Percentiles rank a stretch among this genome's conserved stretches.
Evolutionary conservation across 345 rosid species (phyloP).

Genomic region (Populus pruinosa): DNA sequence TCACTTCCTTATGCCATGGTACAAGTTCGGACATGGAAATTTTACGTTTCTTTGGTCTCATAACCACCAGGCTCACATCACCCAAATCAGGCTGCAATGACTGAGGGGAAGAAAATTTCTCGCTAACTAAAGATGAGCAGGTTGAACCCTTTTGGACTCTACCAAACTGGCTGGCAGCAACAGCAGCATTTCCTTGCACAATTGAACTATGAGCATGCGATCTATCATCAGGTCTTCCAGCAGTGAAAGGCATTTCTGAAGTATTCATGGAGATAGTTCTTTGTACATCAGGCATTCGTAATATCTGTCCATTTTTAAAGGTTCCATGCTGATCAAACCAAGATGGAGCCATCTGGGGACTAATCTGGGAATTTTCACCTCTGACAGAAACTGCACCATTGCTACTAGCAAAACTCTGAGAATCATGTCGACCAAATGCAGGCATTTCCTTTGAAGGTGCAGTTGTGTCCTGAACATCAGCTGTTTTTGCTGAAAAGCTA

Average conservation of each 20-base stretch:
- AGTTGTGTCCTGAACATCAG: conserved; percentile 30
- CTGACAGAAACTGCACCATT: conserved; percentile 32
- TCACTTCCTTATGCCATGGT: conserved; percentile 72
- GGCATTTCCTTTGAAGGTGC: conserved; percentile 33
- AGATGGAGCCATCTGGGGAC: conserved; percentile 68
- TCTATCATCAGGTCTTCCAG: conserved; percentile 45
- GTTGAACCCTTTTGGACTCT: conserved; percentile 23
- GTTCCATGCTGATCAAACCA: conserved; percentile 71
- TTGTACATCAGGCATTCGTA: conserved; percentile 34
- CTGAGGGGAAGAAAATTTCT: conserved; percentile 37
- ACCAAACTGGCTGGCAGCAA: conserved; percentile 30
- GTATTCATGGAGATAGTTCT: conserved; percentile 32
- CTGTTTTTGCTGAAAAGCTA: conserved; percentile 22
- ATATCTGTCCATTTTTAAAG: conserved; percentile 59
- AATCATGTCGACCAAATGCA: conserved; percentile 22
- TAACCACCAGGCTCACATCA: conserved; percentile 27
- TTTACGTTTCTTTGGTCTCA: conserved; percentile 69
- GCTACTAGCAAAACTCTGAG: conserved; percentile 25
- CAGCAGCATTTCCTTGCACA: conserved; percentile 32
- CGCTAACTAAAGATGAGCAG: conserved; percentile 25
- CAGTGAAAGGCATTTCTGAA: conserved; percentile 35
- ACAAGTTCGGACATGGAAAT: conserved; percentile 37
- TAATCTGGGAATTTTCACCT: conserved; percentile 49
- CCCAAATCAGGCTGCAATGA: conserved; percentile 36
- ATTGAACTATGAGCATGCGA: conserved; percentile 29